Evolutionary conservation across 2,329 filamentous ascomycete species (phyloP).

Genomic region (Phaeoacremonium minimum): DNA sequence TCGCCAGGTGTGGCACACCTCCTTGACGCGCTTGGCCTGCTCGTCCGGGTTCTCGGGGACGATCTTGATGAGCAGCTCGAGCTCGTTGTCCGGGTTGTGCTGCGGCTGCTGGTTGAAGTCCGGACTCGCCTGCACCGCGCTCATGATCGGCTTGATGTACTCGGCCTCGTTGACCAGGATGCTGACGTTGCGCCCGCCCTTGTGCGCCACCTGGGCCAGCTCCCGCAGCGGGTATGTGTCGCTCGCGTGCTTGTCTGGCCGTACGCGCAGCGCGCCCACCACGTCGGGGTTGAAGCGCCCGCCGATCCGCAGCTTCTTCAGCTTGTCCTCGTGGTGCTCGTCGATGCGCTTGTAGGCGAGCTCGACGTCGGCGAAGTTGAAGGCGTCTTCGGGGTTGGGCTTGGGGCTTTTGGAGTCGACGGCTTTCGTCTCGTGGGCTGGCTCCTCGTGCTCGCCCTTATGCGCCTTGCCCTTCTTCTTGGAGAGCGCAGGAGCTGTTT

Average conservation of each 20-base stretch:
- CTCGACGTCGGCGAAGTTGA: constrained; percentile 25
- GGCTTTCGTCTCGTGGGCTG: constrained; percentile 4
- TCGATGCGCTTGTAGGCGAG: constrained; percentile 9
- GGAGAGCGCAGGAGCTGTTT: constrained; percentile 3
- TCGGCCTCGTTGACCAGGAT: constrained; percentile 32
- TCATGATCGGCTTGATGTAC: constrained; percentile 51
- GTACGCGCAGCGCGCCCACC: constrained; percentile 40
- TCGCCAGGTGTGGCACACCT: constrained; percentile 44
- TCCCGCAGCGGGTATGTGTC: constrained; percentile 45
- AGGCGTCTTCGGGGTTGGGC: constrained; percentile 16
- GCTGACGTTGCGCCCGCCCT: constrained; percentile 29
- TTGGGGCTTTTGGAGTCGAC: constrained; percentile 2
- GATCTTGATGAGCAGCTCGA: constrained; percentile 51
- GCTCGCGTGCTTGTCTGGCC: constrained; percentile 20
- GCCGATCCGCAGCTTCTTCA: constrained; percentile 38
- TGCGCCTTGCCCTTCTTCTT: constrained; percentile 6
- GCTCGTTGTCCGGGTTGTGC: constrained; percentile 52
- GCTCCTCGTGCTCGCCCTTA: constrained; percentile 1
- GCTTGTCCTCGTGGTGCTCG: constrained; percentile 31
- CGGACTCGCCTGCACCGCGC: constrained; percentile 45
- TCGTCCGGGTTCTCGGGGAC: constrained; percentile 49
- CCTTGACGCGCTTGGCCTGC: constrained; percentile 35
- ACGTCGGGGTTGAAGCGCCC: constrained; percentile 48
- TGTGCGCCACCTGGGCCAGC: constrained; percentile 50
- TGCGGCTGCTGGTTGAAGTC: constrained; percentile 60